These are phyloP conservation scores for Agaricus sinodeliciosus DNA, from an alignment of 768 basidiomycete genomes.

Conservation along the genomic window DNA sequence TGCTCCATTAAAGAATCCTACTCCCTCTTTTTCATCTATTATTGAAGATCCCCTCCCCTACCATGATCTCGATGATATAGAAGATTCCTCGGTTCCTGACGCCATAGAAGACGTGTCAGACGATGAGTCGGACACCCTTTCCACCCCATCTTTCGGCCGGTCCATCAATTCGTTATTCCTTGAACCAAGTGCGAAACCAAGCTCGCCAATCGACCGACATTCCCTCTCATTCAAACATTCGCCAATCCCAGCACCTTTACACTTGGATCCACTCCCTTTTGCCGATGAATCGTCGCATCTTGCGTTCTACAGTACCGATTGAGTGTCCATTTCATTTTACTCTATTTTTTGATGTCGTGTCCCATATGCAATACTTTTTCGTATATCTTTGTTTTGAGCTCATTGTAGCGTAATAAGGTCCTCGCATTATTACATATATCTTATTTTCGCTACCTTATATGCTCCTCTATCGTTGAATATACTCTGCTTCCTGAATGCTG, in stretches of 20 bases:
- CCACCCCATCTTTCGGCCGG: conserved; percentile 53
- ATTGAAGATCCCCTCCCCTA: conserved; percentile 60
- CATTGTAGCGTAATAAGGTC: conserved; percentile 7
- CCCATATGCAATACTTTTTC: conserved; percentile 15
- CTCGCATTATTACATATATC: conserved; percentile 5
- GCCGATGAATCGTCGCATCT: conserved; percentile 31
- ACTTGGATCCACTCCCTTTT: conserved; percentile 69
- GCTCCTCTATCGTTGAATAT: conserved; percentile 3
- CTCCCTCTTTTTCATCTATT: conserved; percentile 35
- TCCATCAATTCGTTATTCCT: conserved; percentile 51
- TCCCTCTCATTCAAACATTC: conserved; percentile 57
- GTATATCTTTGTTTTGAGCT: conserved; percentile 11
- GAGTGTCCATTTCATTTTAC: conserved; percentile 21
- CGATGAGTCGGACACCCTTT: conserved; percentile 72
- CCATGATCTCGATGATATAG: conserved; percentile 54
- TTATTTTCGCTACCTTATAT: conserved; percentile 8
- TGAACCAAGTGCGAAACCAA: conserved; percentile 44
- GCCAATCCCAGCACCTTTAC: conserved; percentile 57
- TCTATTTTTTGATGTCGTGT: conserved; percentile 19
- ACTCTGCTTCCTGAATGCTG: conserved; percentile 3
- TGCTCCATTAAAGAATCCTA: conserved; percentile 38
- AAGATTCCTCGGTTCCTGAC: conserved; percentile 68
- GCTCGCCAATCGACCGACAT: conserved; percentile 41
- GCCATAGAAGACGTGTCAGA: conserved; percentile 82
- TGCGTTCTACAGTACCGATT: conserved; percentile 52